Evolutionary conservation across 257 asterid species (phyloP).

Genomic region (Leonotis leonurus): DNA sequence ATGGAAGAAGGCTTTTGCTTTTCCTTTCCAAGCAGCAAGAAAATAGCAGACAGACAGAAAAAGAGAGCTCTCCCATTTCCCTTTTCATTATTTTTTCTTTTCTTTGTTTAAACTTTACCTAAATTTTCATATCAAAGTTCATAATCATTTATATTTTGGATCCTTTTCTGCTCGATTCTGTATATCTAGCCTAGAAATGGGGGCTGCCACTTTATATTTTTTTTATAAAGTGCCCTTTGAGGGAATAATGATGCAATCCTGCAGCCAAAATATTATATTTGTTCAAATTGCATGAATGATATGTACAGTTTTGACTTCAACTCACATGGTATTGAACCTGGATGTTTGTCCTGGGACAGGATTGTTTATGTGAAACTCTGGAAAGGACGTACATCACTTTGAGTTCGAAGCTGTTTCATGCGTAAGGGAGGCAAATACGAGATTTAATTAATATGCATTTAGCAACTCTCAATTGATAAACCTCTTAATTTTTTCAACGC

Average conservation of each 20-base stretch:
- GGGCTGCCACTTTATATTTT: no score
- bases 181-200: no score
- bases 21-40: not conserved
- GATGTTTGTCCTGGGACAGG: no score
- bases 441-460: not conserved
- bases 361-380: not conserved
- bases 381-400: slow-evolving; percentile 81
- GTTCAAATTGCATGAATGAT: no score
- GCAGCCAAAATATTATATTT: no score
- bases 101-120: not conserved
- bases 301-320: no score
- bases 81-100: no score
- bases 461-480: not conserved
- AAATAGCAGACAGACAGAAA: not conserved
- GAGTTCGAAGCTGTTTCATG: slow-evolving; percentile 92
- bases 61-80: not conserved
- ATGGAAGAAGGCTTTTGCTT: not conserved
- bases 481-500: not conserved
- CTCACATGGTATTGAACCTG: no score
- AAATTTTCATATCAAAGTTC: not conserved
- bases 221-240: no score
- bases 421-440: slow-evolving; percentile 43
- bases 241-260: no score
- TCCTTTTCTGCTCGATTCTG: no score
- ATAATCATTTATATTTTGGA: no score